Base-by-base conservation (phyloP, 2,329 filamentous ascomycete species). In the Didymosphaeria variabile region DNA sequence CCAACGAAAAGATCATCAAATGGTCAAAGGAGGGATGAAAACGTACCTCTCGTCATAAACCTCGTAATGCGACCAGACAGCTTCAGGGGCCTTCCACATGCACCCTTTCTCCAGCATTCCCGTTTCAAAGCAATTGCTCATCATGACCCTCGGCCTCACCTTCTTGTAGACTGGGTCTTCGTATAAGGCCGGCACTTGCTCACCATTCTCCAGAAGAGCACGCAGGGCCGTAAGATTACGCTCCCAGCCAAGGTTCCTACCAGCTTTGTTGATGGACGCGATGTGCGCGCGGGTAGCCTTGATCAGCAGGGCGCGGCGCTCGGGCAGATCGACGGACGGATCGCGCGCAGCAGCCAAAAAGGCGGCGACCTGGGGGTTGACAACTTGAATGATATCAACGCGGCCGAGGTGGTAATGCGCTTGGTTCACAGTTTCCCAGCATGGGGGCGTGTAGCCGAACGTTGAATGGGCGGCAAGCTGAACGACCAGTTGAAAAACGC, bases 381-480 rank as follows among this genome's bases (percentile, higher is more conserved):
- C 34, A 21, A 54, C 29, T n/a, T 54, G 50, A 19, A 54, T 54
- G 3, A 54, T 54, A 31, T 54, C 50, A 15, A 54, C 50, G 34
- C 50, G 50, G 17, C 50, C 50, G 21, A 36, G 50, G 15, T 54
- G 50, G 50, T 54, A 54, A 31, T 54, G 50, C 50, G 29, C 50
- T n/a, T 36, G 50, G 50, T 40, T 54, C n/a, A 54, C 50, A 2
- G 50, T 54, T 19, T 54, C 50, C 50, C 50, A 54, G 50, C 50
- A 54, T 10, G 50, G 50, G 15, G 50, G 34, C n/a, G 23, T 13
- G 50, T n/a, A 54, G 29, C 50, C 50, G 15, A 54, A 40, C 9
- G 34, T 54, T 9, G 34, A 3, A 5, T 38, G 50, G 19, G 50
- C 15, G 50, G 50, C 50, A 40, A 54, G 31, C 29, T 54, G 50